Percentiles rank a stretch among this genome's conserved stretches.
Conservation (phyloP, 768 basidiomycete genomes). For the Termitomyces sp. region DNA sequence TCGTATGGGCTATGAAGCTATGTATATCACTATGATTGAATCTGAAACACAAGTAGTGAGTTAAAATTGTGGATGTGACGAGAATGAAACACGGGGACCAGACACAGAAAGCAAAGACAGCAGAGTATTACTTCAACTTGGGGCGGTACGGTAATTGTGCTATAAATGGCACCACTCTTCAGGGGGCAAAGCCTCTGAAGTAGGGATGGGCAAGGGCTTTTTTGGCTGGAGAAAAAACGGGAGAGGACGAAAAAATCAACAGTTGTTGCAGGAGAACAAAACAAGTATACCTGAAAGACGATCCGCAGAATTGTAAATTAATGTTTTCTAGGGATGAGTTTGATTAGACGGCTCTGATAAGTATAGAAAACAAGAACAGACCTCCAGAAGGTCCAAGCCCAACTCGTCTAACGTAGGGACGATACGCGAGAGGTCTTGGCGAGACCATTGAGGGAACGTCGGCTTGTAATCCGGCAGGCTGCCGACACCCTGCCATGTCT, state of each 20-base stretch:
- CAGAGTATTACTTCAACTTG: slow-evolving; percentile 8
- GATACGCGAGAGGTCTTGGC: slow-evolving; percentile 62
- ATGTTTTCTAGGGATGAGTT: slow-evolving; percentile 43
- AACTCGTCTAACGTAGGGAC: slow-evolving; percentile 71
- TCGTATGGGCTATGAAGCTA: slow-evolving; percentile 5
- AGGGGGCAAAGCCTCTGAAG: slow-evolving; percentile 38
- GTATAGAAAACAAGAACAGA: slow-evolving; percentile 24
- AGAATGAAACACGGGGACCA: slow-evolving; percentile 2
- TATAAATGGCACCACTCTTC: slow-evolving; percentile 8
- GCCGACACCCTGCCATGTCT: slow-evolving; percentile 88
- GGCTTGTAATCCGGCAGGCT: slow-evolving; percentile 92
- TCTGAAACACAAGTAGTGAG: slow-evolving; percentile 7
- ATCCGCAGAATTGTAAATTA: slow-evolving; percentile 87
- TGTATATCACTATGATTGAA: slow-evolving; percentile 8
- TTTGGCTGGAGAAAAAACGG: slow-evolving; percentile 50
- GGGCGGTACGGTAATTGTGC: slow-evolving; percentile 2
- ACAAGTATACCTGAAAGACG: slow-evolving; percentile 79
- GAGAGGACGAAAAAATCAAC: slow-evolving; percentile 31
- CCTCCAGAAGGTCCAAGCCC: slow-evolving; percentile 81
- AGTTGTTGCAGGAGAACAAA: not conserved
- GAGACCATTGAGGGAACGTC: slow-evolving; percentile 94
- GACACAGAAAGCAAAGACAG: slow-evolving; percentile 11
- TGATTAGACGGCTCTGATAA: not conserved
- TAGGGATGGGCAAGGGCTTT: slow-evolving; percentile 51
- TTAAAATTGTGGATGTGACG: slow-evolving; percentile 2